Conservation (phyloP, 805 yeast species). For the Saccharomycopsis sp. region DNA sequence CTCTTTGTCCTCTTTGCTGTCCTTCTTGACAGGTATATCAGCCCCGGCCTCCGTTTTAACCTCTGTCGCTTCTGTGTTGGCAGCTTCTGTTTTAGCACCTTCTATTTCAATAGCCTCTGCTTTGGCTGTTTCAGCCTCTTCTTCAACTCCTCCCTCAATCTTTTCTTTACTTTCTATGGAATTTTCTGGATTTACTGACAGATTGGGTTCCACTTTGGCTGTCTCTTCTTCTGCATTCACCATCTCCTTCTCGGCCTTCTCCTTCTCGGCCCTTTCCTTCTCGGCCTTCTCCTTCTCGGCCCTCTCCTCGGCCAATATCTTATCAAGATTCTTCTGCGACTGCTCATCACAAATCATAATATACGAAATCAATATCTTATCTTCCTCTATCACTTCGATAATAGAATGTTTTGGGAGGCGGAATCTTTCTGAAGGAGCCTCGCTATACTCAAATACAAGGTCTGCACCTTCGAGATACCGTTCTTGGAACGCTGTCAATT, state of each 20-base stretch:
- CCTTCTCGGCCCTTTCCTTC: constrained; percentile 23
- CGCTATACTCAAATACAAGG: constrained; percentile 77
- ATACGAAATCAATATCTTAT: constrained; percentile 33
- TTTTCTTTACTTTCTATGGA: constrained; percentile 29
- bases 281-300: constrained; percentile 21
- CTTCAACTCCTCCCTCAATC: constrained; percentile 26
- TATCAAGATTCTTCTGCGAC: constrained; percentile 4
- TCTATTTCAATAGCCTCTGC: no score
- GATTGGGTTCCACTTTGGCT: constrained; percentile 1
- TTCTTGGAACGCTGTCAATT: constrained; percentile 72
- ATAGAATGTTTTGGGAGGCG: constrained; percentile 71
- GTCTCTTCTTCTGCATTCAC: constrained; percentile 23
- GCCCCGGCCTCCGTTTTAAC: no score
- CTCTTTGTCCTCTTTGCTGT: constrained; percentile 25
- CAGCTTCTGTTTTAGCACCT: no score
- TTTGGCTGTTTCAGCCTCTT: constrained; percentile 22
- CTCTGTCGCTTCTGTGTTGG: no score
- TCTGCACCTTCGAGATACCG: constrained; percentile 63
- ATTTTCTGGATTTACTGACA: no score
- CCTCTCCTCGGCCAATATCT: constrained; percentile 20
- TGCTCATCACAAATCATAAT: constrained; percentile 25
- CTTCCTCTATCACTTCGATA: constrained; percentile 46
- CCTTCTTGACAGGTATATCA: constrained; percentile 22
- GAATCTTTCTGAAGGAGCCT: constrained; percentile 69
- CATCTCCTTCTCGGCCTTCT: constrained; percentile 7